Conservation (phyloP, 345 rosid genomes). For the Orychophragmus violaceus region DNA sequence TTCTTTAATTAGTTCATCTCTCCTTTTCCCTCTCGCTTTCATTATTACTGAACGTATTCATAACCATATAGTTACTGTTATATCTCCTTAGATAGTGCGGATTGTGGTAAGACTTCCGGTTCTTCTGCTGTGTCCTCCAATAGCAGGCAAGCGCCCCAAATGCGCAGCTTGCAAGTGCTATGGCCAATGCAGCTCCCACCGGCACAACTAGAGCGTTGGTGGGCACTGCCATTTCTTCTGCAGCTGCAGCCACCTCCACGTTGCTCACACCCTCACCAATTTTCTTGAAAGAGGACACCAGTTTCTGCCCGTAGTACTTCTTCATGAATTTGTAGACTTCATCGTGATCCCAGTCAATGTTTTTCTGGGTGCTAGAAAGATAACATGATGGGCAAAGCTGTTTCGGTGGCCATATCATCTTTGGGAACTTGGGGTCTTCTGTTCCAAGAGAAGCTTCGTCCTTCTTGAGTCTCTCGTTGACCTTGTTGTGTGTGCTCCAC, state of each 20-base stretch:
- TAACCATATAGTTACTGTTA: conserved; percentile 45
- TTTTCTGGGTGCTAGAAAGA: conserved; percentile 30
- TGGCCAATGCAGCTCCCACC: conserved; percentile 91
- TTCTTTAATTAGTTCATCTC: conserved; percentile 19
- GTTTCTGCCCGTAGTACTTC: conserved; percentile 59
- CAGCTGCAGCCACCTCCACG: conserved; percentile 35
- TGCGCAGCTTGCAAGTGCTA: conserved; percentile 93
- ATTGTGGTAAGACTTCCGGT: conserved; percentile 83
- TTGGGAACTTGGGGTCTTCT: conserved; percentile 87
- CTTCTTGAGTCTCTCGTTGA: conserved; percentile 73
- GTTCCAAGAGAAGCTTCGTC: conserved; percentile 75
- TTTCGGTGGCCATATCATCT: conserved; percentile 84
- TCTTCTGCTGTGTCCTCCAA: conserved; percentile 96
- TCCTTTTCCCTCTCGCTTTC: conserved; percentile 34
- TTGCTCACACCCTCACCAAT: conserved; percentile 33
- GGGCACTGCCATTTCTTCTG: conserved; percentile 58
- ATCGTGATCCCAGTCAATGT: conserved; percentile 60
- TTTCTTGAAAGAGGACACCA: conserved; percentile 59
- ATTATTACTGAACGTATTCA: conserved; percentile 32
- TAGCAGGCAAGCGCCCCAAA: conserved; percentile 95
- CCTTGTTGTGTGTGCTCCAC: conserved; percentile 88
- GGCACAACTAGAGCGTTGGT: conserved; percentile 83
- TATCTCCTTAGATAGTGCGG: conserved; percentile 80
- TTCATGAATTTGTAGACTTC: conserved; percentile 70
- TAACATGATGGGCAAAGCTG: conserved; percentile 81